Base-by-base conservation (phyloP, 108 stramenopile species). In the Skeletonema marinoi region DNA sequence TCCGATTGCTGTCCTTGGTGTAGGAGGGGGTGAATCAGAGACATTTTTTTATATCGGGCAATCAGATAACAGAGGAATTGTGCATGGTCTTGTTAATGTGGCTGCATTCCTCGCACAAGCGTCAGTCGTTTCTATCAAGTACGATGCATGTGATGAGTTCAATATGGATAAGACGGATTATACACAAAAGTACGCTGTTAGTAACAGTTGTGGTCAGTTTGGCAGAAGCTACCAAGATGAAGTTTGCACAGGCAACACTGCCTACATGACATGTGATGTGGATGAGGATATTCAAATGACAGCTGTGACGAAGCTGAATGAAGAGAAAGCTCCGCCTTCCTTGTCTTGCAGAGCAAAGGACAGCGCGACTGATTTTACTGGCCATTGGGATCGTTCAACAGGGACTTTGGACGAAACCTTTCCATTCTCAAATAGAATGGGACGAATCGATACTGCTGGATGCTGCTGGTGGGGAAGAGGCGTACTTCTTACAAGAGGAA, bases 391-490 rank as follows among this genome's bases (percentile, higher is more conserved):
- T 66, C 48, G 36, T 13, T 31, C 58, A 36, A 54, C 44, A 4
- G 77, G 60, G 19, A 51, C 51, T 14, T 12, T 71, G 4, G 35
- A 58, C 10, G 71, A 73, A 48, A 67, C 11, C 0, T 44, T 38
- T 42, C 56, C 77, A 10, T 78, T 25, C 60, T 48, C 78, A 36
- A 84, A 81, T 72, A 41, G 75, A 17, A 16, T 32, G 5, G 83
- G 83, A 5, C 68, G 75, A n/a, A 77, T 69, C 48, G 75, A 84
- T 69, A 56, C 39, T 5, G 75, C 70, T 13, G 83, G 83, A 25
- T 82, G 81, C 39, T 84, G 79, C 44, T 84, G 74, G 74, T 84
- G 68, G 68, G 83, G 83, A 36, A 68, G 83, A 25, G 83, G 83
- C 7, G 74, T 84, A 10, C 54, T 84, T 17, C 50, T 80, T 29